A percentile compares a stretch with the other conserved stretches of the same genome.
phyloP scores from a whole-genome alignment of 2,329 filamentous ascomycete genomes.

The Cytospora piceicola region DNA sequence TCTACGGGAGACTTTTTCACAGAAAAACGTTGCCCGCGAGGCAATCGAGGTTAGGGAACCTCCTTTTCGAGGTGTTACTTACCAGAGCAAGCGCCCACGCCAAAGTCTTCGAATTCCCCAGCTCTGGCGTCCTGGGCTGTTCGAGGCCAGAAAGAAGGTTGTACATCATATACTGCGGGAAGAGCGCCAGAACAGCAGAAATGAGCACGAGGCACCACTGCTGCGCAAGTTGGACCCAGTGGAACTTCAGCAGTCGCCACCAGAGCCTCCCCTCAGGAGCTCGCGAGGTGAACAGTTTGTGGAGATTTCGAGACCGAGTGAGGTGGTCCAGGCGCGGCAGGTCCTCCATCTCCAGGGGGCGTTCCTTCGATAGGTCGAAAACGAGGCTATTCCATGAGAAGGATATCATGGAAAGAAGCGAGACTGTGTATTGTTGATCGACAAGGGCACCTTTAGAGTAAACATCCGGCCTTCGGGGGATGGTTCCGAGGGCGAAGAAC shows the following conservation, averaged over 20 bases:
- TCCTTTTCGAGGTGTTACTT: background rate
- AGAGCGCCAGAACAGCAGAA: conserved; percentile 38
- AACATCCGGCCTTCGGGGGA: conserved; percentile 42
- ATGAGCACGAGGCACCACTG: conserved; percentile 41
- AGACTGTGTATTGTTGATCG: conserved; percentile 43
- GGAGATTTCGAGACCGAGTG: conserved; percentile 38
- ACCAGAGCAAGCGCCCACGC: conserved; percentile 40
- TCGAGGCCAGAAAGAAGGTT: conserved; percentile 42
- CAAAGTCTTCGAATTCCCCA: conserved; percentile 35
- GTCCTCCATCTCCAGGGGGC: conserved; percentile 39
- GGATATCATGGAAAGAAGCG: conserved; percentile 37
- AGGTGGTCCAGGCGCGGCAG: conserved; percentile 39
- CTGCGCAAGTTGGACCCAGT: conserved; percentile 36
- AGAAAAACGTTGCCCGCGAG: background rate
- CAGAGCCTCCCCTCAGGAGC: conserved; percentile 36
- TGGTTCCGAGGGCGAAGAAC: conserved; percentile 37
- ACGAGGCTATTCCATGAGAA: conserved; percentile 42
- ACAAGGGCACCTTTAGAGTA: conserved; percentile 38
- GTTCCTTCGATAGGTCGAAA: conserved; percentile 38
- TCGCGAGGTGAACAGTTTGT: conserved; percentile 32
- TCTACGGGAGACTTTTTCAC: background rate
- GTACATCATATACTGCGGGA: conserved; percentile 43
- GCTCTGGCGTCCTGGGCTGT: conserved; percentile 29
- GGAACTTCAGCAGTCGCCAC: conserved; percentile 40
- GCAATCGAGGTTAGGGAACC: background rate